Evolutionary conservation across 192 early-diverging fungal genomes (phyloP), one percentile per base, ranked within the genome.

Genomic region (Chytriomyces confervae): DNA sequence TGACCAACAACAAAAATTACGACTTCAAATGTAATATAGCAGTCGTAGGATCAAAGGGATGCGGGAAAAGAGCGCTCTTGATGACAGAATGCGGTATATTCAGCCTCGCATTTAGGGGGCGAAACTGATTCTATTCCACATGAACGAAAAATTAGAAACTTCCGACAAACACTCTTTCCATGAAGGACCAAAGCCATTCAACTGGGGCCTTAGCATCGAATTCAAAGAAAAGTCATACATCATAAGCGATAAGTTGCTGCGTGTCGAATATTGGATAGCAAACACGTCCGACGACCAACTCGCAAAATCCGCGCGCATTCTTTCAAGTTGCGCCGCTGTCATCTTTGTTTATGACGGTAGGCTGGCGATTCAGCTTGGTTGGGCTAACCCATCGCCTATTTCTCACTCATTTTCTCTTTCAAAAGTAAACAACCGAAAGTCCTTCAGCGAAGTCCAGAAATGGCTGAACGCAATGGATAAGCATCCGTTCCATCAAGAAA

Each of bases 1-100:
- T 66, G 18, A 23, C 18, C 13, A 36, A 20, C 13, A 16, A 16
- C 13, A 27, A 48, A n/a, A 43, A 70, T 11, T 77, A 61, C 50
- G 70, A 79, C 43, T 79, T 72, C 66, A 72, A 62, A 44, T 79
- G 72, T 44, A 79, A 79, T 23, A 48, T 79, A 8, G 51, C 61
- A 49, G 27, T 79, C 8, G 77, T 79, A 24, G 77, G 77, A 24
- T 60, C 60, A 1, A 79, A 72, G 53, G 64, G 47, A 46, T 46
- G 11, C 6, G 77, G 77, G 29, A 78, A 78, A 43, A 24, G 67
- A 23, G 29, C 53, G 8, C 29, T 78, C 51, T 44, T 70, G 8
- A 69, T 51, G 10, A 78, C 46, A 48, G 77, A 78, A 61, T 78
- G 77, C 46, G 67, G 77, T 77, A 36, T 0, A 49, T 66, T 36